Percentiles rank a stretch among this genome's conserved stretches.
Conservation (phyloP, 495 filamentous ascomycete species). For the Talaromyces ruber region DNA sequence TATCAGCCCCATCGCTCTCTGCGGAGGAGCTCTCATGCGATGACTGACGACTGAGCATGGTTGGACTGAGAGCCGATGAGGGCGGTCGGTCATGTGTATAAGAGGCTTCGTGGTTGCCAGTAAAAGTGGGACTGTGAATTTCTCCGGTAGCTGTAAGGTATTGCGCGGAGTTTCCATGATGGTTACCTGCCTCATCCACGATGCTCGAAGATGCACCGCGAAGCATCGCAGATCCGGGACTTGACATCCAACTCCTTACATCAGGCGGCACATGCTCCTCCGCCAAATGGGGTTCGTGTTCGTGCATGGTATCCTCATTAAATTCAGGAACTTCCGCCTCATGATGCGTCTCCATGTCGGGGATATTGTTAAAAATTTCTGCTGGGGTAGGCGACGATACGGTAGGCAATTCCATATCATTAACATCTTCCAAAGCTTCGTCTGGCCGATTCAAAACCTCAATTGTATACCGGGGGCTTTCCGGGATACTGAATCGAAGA, state of each 20-base stretch:
- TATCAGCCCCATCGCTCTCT: background rate
- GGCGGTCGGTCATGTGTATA: background rate
- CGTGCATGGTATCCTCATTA: background rate
- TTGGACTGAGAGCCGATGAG: constrained; percentile 1
- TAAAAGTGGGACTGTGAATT: background rate
- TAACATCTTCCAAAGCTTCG: constrained; percentile 12
- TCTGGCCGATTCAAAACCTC: constrained; percentile 30
- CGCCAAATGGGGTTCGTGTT: background rate
- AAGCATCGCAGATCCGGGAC: constrained; percentile 1
- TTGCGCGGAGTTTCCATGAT: background rate
- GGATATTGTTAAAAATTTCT: constrained; percentile 8
- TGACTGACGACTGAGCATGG: background rate
- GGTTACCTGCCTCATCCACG: background rate
- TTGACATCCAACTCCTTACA: background rate
- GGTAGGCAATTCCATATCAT: constrained; percentile 5
- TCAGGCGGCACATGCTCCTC: background rate
- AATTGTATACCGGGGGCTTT: constrained; percentile 42
- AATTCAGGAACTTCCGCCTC: background rate
- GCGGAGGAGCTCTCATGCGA: constrained; percentile 3
- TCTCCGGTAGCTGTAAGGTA: background rate
- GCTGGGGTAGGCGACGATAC: constrained; percentile 8
- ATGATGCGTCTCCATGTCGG: constrained; percentile 2
- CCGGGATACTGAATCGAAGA: constrained; percentile 44
- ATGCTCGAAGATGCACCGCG: background rate
- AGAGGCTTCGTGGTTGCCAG: background rate